A percentile compares a stretch with the other conserved stretches of the same genome.
Conservation (phyloP, 345 rosid species). For the Acer saccharum region DNA sequence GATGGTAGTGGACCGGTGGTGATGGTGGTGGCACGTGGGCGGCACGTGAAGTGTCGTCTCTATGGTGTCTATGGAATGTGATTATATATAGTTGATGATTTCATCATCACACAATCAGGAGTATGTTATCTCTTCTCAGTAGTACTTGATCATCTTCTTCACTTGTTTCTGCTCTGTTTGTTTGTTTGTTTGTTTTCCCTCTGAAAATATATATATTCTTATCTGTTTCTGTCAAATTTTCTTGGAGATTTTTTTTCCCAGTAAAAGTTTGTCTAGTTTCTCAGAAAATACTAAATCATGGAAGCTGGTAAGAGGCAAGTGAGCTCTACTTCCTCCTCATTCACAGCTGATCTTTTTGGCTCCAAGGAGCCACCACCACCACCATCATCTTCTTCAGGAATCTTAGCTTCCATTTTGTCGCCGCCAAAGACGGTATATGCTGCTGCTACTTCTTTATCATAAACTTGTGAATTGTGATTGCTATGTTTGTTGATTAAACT, state of each 20-base stretch:
- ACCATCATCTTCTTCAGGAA: constrained; percentile 50
- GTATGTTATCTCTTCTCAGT: neutral
- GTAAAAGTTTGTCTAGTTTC: neutral
- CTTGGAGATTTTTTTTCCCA: neutral
- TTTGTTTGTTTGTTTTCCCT: neutral
- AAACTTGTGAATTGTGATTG: too few species aligned
- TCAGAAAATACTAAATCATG: constrained; percentile 32
- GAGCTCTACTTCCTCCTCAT: constrained; percentile 47
- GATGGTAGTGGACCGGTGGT: too few species aligned
- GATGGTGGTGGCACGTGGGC: constrained; percentile 41
- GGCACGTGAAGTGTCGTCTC: constrained; percentile 30
- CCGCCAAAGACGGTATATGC: constrained; percentile 52
- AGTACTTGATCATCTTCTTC: neutral
- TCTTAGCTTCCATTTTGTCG: constrained; percentile 64
- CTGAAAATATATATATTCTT: neutral
- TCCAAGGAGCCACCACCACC: constrained; percentile 53
- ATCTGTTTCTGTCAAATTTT: constrained; percentile 9
- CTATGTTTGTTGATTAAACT: too few species aligned
- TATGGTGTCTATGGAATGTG: neutral
- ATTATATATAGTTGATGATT: constrained; percentile 27
- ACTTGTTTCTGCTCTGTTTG: neutral
- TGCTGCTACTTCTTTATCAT: neutral
- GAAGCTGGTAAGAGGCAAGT: constrained; percentile 47
- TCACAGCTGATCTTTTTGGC: constrained; percentile 69
- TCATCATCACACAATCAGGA: neutral